phyloP scores from a whole-genome alignment of 179 eudicot species.

The Carnegiea gigantea region DNA sequence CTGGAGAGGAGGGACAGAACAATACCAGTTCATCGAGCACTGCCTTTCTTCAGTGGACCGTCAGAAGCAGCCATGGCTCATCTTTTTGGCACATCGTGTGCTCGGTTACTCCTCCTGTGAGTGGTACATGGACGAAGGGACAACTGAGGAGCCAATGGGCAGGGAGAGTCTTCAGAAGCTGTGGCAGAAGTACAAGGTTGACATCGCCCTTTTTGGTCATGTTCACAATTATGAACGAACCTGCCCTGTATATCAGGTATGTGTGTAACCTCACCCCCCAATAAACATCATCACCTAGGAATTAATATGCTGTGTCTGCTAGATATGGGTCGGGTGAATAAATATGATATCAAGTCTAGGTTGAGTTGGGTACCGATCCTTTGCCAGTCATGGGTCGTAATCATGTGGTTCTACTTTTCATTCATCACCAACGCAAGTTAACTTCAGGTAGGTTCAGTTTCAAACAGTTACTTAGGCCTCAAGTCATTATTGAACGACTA shows the following conservation, averaged over 20 bases:
- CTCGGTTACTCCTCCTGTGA: constrained; percentile 60
- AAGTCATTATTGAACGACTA: no score
- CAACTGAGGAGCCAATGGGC: constrained; percentile 77
- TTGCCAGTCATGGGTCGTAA: not conserved
- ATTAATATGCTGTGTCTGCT: not conserved
- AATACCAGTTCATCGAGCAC: constrained; percentile 61
- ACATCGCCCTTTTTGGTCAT: constrained; percentile 75
- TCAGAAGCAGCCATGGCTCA: constrained; percentile 69
- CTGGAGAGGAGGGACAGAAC: constrained; percentile 72
- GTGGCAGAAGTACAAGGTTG: constrained; percentile 82
- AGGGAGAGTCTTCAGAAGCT: constrained; percentile 74
- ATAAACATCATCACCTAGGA: not conserved
- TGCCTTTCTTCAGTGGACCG: constrained; percentile 72
- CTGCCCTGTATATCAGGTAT: constrained; percentile 76
- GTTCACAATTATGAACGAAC: constrained; percentile 74
- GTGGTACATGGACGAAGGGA: constrained; percentile 53
- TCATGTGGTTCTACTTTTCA: no score
- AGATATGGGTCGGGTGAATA: not conserved
- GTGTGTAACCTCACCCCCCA: not conserved
- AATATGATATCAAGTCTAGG: not conserved
- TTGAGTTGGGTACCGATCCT: not conserved
- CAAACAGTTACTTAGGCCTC: no score
- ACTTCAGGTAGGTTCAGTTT: no score
- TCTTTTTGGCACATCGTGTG: constrained; percentile 72
- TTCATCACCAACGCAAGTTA: no score